phyloP scores from a whole-genome alignment of 2,329 filamentous ascomycete species.

The Coniochaeta hoffmannii region DNA sequence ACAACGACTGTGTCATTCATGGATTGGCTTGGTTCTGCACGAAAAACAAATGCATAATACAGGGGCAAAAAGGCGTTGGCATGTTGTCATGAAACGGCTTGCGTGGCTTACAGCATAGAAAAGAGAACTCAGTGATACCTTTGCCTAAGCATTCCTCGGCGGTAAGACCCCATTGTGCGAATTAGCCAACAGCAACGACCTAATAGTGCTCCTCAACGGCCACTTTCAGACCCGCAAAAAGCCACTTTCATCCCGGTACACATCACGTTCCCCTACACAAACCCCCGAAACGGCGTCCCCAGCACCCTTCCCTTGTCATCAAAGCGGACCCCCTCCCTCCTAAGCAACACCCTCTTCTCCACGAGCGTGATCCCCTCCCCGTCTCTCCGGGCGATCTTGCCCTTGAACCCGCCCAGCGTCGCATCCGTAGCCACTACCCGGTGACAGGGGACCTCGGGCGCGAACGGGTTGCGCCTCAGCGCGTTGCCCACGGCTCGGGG shows the following conservation, averaged over 20 bases:
- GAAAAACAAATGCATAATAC: neutral
- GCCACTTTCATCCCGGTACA: neutral
- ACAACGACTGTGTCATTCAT: neutral
- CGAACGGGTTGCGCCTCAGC: slow-evolving; percentile 72
- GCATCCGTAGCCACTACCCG: slow-evolving; percentile 69
- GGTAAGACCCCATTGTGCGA: neutral
- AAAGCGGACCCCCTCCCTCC: slow-evolving; percentile 57
- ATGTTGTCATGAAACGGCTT: neutral
- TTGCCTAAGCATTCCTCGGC: neutral
- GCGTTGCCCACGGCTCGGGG: slow-evolving; percentile 74
- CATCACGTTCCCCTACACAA: slow-evolving; percentile 20
- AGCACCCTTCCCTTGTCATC: slow-evolving; percentile 44
- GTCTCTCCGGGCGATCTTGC: slow-evolving; percentile 49
- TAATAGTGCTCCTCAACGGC: too few species aligned
- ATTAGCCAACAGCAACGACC: too few species aligned
- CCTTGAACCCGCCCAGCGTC: slow-evolving; percentile 64
- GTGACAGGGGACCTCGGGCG: slow-evolving; percentile 75
- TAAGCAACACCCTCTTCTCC: slow-evolving; percentile 56
- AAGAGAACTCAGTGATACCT: neutral
- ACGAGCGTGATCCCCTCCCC: slow-evolving; percentile 53
- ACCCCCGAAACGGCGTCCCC: slow-evolving; percentile 44
- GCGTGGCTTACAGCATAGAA: neutral
- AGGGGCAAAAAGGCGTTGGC: neutral
- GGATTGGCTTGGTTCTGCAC: neutral
- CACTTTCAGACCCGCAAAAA: too few species aligned